Evolutionary conservation across 2,329 filamentous ascomycete species (phyloP), one percentile per base, ranked within the genome.

Genomic region (Trichoderma afroharzianum): DNA sequence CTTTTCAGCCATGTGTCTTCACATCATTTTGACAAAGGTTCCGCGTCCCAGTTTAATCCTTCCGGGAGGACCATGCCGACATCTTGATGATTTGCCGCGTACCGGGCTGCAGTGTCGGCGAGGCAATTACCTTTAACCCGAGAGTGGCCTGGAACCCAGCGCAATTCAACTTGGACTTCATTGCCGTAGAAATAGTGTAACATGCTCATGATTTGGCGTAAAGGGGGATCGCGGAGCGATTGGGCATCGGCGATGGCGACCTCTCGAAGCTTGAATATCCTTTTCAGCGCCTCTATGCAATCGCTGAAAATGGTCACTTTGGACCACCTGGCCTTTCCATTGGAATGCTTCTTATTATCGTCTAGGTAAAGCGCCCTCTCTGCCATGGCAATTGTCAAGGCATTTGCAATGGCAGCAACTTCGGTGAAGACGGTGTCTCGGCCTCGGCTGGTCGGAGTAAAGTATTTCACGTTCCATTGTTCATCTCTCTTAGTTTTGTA

Each of bases 141-240:
- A 9, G 24, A 36, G 9, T 69, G 57, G 6, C 57, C 67, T 15
- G 14, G 21, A 26, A 62, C 57, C 67, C 67, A 69, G 6, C 39
- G 39, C 3, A 69, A 30, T 3, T 36, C n/a, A 2, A 69, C 2
- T 18, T 15, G n/a, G n/a, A 62, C 39, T 33, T 6, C 67, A 1
- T 53, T 30, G 6, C 3, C 12, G 14, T n/a, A 28, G 4, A 69
- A 21, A 0, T 33, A 21, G 3, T 69, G 67, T 2, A 21, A 69
- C 3, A 43, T 6, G 6, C 11, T 28, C 1, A 69, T 11, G 24
- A 69, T 12, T 0, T 62, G 43, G 21, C 30, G 12, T 2, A 62
- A 5, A 8, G n/a, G 11, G 1, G 39, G 21, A 12, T 62, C 30
- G 1, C 11, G 5, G 4, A 14, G 15, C 15, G 53, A 3, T 28